Evolutionary conservation across 1,284 basidiomycete genomes (phyloP).

Genomic region (Ustilago nuda): DNA sequence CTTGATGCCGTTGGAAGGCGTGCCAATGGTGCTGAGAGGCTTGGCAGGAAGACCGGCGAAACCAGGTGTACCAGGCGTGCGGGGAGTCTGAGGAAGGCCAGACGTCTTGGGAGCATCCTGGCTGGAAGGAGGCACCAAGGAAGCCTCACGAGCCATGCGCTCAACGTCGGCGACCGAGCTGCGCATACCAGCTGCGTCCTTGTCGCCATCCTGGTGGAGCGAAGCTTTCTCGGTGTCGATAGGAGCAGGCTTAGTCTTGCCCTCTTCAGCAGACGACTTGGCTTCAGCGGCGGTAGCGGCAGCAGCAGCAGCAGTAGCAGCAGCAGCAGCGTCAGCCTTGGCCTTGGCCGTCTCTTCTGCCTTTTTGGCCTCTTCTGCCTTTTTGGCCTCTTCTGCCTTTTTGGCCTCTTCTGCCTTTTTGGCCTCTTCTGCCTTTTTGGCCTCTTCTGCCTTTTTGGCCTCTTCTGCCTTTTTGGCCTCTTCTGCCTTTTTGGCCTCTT

Average conservation of each 20-base stretch:
- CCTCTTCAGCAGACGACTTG: slow-evolving; percentile 39
- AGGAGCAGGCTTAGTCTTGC: slow-evolving; percentile 49
- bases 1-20: slow-evolving; percentile 57
- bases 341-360: slow-evolving; percentile 12
- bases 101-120: slow-evolving; percentile 57
- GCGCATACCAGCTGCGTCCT: slow-evolving; percentile 47
- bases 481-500: no score
- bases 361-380: no score
- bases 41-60: slow-evolving; percentile 65
- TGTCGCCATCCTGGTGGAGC: slow-evolving; percentile 38
- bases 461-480: no score
- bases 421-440: no score
- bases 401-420: no score
- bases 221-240: slow-evolving; percentile 50
- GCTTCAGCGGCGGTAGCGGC: slow-evolving; percentile 37
- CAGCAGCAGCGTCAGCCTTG: slow-evolving; percentile 23
- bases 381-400: no score
- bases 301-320: slow-evolving; percentile 29
- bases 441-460: no score
- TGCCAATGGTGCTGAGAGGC: slow-evolving; percentile 53
- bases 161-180: slow-evolving; percentile 62
- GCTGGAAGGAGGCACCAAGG: slow-evolving; percentile 63
- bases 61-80: slow-evolving; percentile 63
- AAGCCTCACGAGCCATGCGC: slow-evolving; percentile 64
- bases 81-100: slow-evolving; percentile 54